Base-by-base conservation (phyloP, 73 alveolate species). In the Uronychia binucleata region DNA sequence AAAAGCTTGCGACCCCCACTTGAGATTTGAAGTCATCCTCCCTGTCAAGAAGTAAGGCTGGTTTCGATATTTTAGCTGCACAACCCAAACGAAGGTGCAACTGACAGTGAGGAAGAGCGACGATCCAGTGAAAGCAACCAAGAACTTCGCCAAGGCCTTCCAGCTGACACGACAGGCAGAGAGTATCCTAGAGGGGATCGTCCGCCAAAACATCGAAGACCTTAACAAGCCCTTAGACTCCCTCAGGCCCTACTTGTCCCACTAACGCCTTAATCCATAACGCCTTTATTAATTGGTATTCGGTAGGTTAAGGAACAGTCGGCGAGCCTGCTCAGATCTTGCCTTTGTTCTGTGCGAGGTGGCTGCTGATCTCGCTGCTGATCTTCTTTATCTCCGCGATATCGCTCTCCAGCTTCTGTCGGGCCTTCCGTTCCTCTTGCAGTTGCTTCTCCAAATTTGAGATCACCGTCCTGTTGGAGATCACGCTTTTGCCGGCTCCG, bases 331-430 rank as follows among this genome's bases (percentile, higher is more conserved):
- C 19, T 46, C 67, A 46, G 19, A 46, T 11, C 19, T 46, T 46
- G 5, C 67, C 67, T 46, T 46, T 46, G 67, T 19, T 75, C 19
- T 26, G 81, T 25, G 80, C 93, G n/a, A 87, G 59, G 30, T 87
- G 86, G 67, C 90, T 83, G 76, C 84, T 34, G 11, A 88, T 83
- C 33, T 88, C 94, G 58, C 87, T 83, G 77, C 86, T 88, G 19
- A 88, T 83, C 59, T 88, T 88, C 80, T 77, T 88, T 1, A 88
- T 76, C 31, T 88, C 91, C 58, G 83, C 94, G 0, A 88, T 74
- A 5, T 88, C 94, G 26, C 31, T 77, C 32, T 89, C 79, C 19
- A 88, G 59, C 34, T 33, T 33, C 77, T 83, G 88, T 28, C 94
- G 57, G 26, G 94, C 94, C 46, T 58, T 30, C 57, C 88, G 83